A percentile compares a stretch with the other conserved stretches of the same genome.
These are phyloP conservation scores for Vaucheria bursata DNA, from an alignment of 352 stramenopile species.

Conservation along the genomic window DNA sequence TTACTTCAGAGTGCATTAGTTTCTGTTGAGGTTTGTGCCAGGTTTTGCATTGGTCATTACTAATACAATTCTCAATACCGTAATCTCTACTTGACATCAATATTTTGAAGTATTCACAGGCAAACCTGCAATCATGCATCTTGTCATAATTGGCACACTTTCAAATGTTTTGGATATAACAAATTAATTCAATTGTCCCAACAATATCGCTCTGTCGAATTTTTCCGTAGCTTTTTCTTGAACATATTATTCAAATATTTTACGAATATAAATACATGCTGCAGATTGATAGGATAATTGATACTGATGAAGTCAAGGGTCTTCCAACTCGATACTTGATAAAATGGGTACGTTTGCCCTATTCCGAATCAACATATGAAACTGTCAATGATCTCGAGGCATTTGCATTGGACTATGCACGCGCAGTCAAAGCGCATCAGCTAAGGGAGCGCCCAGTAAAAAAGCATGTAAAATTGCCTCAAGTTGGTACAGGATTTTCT, in stretches of 20 bases:
- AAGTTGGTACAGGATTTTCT: slow-evolving; percentile 31
- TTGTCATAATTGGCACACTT: not conserved
- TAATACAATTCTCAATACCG: no score
- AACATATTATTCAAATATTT: not conserved
- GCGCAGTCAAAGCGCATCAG: slow-evolving; percentile 17
- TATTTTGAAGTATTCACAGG: not conserved
- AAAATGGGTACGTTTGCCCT: slow-evolving; percentile 65
- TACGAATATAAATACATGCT: not conserved
- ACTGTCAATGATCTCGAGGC: slow-evolving; percentile 44
- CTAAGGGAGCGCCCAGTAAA: slow-evolving; percentile 9
- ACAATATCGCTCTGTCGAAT: not conserved
- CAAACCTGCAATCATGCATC: not conserved
- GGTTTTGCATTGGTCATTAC: no score
- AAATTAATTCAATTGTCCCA: not conserved
- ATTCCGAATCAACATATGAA: slow-evolving; percentile 56
- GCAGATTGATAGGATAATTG: slow-evolving; percentile 32
- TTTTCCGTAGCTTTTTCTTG: not conserved
- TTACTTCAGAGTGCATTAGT: no score
- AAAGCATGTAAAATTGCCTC: not conserved
- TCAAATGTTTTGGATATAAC: not conserved
- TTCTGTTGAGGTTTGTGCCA: no score
- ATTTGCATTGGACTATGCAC: slow-evolving; percentile 5
- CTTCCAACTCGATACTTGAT: slow-evolving; percentile 58
- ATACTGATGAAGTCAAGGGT: slow-evolving; percentile 44
- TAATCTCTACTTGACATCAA: no score